A percentile compares a stretch with the other conserved stretches of the same genome.
These are phyloP conservation scores for Decorospora gaudefroyi DNA, from an alignment of 2,329 filamentous ascomycete species.

Conservation along the genomic window DNA sequence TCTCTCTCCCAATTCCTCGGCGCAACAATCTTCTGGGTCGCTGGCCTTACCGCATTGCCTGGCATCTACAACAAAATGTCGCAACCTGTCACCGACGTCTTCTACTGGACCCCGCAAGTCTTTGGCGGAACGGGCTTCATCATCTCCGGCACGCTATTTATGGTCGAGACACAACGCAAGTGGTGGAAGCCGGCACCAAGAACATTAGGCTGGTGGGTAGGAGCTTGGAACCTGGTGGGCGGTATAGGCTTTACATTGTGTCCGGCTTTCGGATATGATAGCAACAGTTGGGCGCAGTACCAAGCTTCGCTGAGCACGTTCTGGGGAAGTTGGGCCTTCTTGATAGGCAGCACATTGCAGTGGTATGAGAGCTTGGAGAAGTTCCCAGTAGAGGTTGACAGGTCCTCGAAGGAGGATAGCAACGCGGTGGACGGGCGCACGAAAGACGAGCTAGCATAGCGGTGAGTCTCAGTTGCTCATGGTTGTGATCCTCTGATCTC, in stretches of 20 bases:
- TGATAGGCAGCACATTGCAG: conserved; percentile 42
- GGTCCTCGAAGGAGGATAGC: background rate
- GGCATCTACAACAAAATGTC: conserved; percentile 59
- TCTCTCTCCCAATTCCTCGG: conserved; percentile 61
- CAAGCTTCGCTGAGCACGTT: conserved; percentile 41
- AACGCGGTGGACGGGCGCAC: background rate
- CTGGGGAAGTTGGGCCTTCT: conserved; percentile 45
- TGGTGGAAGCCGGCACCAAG: conserved; percentile 64
- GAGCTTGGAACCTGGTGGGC: conserved; percentile 67
- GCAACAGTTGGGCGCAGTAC: conserved; percentile 40
- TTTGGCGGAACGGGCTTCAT: conserved; percentile 67
- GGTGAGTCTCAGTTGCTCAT: background rate
- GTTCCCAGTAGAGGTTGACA: conserved; percentile 32
- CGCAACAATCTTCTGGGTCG: conserved; percentile 67
- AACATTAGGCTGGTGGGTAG: conserved; percentile 69
- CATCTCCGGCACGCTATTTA: conserved; percentile 62
- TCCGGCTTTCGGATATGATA: conserved; percentile 43
- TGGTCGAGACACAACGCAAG: conserved; percentile 66
- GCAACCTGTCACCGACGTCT: conserved; percentile 55
- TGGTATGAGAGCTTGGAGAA: conserved; percentile 46
- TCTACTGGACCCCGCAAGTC: conserved; percentile 67
- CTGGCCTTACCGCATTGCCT: conserved; percentile 64
- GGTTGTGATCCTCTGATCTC: too few relatives aligned
- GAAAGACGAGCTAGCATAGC: background rate
- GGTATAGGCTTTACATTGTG: conserved; percentile 63